Evolutionary conservation across 2,329 filamentous ascomycete genomes (phyloP).

Genomic region (Ophiosphaerella korrae): DNA sequence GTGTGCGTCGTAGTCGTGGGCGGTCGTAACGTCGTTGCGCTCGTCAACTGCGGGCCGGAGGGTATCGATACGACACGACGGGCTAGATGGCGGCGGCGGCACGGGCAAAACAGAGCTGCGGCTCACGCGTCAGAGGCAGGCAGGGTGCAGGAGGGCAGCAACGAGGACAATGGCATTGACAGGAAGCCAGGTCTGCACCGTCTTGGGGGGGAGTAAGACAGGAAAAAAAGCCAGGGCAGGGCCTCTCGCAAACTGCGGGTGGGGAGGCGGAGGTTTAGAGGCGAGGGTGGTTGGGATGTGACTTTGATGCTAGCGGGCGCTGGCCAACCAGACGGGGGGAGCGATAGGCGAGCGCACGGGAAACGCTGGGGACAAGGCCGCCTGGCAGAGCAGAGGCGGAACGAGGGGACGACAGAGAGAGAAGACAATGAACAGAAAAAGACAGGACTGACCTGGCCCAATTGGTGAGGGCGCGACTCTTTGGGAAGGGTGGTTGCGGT

Average conservation of each 20-base stretch:
- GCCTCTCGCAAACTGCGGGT: slow-evolving; percentile 34
- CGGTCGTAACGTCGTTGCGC: slow-evolving; percentile 42
- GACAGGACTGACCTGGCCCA: slow-evolving; percentile 23
- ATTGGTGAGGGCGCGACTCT: slow-evolving; percentile 29
- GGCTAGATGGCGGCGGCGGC: slow-evolving; percentile 26
- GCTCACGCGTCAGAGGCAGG: slow-evolving; percentile 30
- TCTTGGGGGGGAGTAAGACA: slow-evolving; percentile 28
- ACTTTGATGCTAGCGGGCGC: slow-evolving; percentile 43
- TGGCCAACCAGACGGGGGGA: slow-evolving; percentile 40
- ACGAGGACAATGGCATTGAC: slow-evolving; percentile 10
- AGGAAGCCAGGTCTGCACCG: slow-evolving; percentile 20
- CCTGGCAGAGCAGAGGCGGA: neutral
- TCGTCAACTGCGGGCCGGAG: slow-evolving; percentile 39
- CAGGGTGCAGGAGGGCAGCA: neutral
- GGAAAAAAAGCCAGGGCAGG: slow-evolving; percentile 22
- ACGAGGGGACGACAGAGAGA: slow-evolving; percentile 7
- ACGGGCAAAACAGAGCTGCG: slow-evolving; percentile 28
- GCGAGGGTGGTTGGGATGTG: slow-evolving; percentile 51
- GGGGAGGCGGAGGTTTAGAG: slow-evolving; percentile 46
- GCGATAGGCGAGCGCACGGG: slow-evolving; percentile 47
- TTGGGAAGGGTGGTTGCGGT: too few species aligned
- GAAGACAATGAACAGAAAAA: neutral
- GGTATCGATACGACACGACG: slow-evolving; percentile 26
- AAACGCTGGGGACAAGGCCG: slow-evolving; percentile 28
- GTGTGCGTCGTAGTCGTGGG: slow-evolving; percentile 25